These are phyloP conservation scores for Halophytophthora polymorphica DNA, from an alignment of 352 stramenopile species.

Conservation along the genomic window DNA sequence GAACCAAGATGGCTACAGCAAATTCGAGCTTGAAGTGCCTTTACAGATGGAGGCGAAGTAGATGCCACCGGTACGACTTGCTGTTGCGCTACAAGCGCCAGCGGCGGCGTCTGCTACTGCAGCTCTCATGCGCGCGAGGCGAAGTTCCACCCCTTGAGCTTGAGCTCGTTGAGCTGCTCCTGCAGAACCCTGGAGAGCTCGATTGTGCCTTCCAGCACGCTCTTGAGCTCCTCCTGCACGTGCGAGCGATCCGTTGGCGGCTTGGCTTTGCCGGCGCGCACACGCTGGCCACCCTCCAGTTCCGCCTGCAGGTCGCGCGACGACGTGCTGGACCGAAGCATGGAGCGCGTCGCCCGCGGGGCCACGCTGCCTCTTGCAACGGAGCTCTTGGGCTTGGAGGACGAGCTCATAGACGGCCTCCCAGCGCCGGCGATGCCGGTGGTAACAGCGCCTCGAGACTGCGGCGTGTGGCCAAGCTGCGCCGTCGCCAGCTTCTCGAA, in stretches of 20 bases:
- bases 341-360: slow-evolving; percentile 8
- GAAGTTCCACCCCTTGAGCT: slow-evolving; percentile 79
- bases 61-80: too few species aligned
- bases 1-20: too few species aligned
- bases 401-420: not conserved
- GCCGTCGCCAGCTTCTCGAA: slow-evolving; percentile 68
- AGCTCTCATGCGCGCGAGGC: slow-evolving; percentile 25
- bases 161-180: slow-evolving; percentile 75
- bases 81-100: too few species aligned
- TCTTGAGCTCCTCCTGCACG: slow-evolving; percentile 71
- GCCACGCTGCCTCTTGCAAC: slow-evolving; percentile 5
- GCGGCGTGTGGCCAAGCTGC: slow-evolving; percentile 47
- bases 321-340: slow-evolving; percentile 4
- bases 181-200: slow-evolving; percentile 70
- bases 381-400: not conserved
- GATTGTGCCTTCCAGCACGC: slow-evolving; percentile 59
- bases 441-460: slow-evolving; percentile 7
- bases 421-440: not conserved
- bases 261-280: slow-evolving; percentile 23
- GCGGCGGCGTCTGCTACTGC: too few species aligned
- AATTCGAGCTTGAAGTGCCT: too few species aligned
- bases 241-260: slow-evolving; percentile 42
- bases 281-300: slow-evolving; percentile 2
- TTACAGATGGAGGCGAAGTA: too few species aligned
- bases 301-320: slow-evolving; percentile 13